These are phyloP conservation scores for Suillus sp. DNA, from an alignment of 768 basidiomycete genomes.

Conservation along the genomic window DNA sequence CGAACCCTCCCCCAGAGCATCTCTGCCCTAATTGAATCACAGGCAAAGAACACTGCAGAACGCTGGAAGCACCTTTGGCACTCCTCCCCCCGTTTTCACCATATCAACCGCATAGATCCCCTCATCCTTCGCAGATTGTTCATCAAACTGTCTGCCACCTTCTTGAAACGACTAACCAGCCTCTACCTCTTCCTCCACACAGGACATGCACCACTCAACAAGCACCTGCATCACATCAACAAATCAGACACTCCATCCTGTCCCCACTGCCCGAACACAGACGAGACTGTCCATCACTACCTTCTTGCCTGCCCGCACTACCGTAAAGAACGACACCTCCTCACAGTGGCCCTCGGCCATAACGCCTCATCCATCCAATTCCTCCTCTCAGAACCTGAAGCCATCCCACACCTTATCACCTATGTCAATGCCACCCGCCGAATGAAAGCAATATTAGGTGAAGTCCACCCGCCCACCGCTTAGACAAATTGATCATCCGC, in stretches of 20 bases:
- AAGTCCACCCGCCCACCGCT: too few relatives aligned
- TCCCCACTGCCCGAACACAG: constrained; percentile 19
- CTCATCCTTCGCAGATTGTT: background rate
- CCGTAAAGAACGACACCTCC: too few relatives aligned
- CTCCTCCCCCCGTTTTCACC: background rate
- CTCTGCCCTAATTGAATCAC: background rate
- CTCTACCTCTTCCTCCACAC: background rate
- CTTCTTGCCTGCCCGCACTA: constrained; percentile 26
- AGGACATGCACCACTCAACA: background rate
- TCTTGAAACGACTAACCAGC: background rate
- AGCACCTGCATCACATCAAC: background rate
- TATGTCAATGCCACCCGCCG: too few relatives aligned
- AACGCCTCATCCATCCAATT: too few relatives aligned
- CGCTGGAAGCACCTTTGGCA: background rate
- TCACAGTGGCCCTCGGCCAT: too few relatives aligned
- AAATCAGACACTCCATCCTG: background rate
- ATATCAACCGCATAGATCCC: background rate
- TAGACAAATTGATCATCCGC: too few relatives aligned
- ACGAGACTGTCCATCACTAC: constrained; percentile 7
- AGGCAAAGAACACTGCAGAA: background rate
- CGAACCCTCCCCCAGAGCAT: background rate
- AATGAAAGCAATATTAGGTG: too few relatives aligned
- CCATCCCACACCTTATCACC: too few relatives aligned
- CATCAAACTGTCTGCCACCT: background rate
- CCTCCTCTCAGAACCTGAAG: too few relatives aligned